Evolutionary conservation across 768 basidiomycete species (phyloP).

Genomic region (Termitomyces sp.): DNA sequence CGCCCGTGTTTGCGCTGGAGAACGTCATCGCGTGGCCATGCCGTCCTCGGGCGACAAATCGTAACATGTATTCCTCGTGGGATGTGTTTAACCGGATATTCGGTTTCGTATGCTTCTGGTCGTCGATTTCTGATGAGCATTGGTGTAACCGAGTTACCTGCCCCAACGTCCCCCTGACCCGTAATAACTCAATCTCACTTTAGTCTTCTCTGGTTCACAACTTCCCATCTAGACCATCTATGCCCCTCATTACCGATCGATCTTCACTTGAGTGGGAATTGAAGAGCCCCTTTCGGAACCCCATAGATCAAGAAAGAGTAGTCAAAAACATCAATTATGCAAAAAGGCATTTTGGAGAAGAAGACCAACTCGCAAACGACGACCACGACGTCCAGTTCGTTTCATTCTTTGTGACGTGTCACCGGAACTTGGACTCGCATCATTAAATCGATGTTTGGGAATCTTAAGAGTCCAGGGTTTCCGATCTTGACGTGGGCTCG

Average conservation of each 20-base stretch:
- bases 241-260: background rate
- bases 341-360: too few relatives aligned
- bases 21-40: too few relatives aligned
- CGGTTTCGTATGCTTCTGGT: background rate
- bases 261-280: background rate
- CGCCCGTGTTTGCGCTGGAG: too few relatives aligned
- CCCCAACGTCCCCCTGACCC: background rate
- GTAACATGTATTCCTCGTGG: background rate
- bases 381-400: background rate
- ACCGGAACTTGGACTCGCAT: background rate
- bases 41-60: too few relatives aligned
- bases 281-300: background rate
- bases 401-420: background rate
- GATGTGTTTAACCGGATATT: background rate
- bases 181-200: background rate
- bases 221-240: background rate
- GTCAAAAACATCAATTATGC: background rate
- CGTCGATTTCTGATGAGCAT: background rate
- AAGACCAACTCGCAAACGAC: background rate
- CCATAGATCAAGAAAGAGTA: too few relatives aligned
- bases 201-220: background rate
- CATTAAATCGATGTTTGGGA: background rate
- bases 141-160: background rate
- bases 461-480: background rate
- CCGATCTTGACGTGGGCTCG: background rate